These are phyloP conservation scores for Dillenia turbinata DNA, from an alignment of 164 flowering plant genomes.

Conservation along the genomic window DNA sequence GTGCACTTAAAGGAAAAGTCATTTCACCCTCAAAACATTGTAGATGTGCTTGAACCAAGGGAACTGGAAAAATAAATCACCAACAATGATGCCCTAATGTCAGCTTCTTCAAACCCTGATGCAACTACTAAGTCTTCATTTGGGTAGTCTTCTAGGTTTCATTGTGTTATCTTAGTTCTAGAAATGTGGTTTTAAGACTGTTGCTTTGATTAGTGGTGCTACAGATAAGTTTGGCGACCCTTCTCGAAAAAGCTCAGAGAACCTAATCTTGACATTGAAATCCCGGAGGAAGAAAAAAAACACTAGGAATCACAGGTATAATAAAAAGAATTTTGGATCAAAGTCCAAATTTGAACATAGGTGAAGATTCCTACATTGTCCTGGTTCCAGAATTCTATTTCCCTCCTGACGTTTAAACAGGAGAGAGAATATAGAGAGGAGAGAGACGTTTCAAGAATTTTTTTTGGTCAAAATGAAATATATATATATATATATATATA, in stretches of 20 bases:
- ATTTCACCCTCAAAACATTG: slow-evolving; percentile 14
- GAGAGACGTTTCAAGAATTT: too few species aligned
- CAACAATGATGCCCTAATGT: slow-evolving; percentile 40
- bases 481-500: too few species aligned
- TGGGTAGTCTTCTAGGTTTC: slow-evolving; percentile 76
- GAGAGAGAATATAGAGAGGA: too few species aligned
- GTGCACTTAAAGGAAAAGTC: slow-evolving; percentile 2
- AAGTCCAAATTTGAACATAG: neutral
- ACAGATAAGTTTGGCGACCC: slow-evolving; percentile 84
- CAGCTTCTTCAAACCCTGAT: slow-evolving; percentile 39
- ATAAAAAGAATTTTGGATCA: slow-evolving; percentile 30
- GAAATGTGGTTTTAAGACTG: slow-evolving; percentile 51
- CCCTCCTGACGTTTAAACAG: too few species aligned
- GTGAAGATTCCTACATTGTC: neutral
- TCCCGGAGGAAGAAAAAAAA: slow-evolving; percentile 50
- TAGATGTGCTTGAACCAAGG: slow-evolving; percentile 58
- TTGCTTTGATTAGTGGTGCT: slow-evolving; percentile 78
- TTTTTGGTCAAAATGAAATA: too few species aligned
- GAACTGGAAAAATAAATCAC: slow-evolving; percentile 73
- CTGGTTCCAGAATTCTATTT: too few species aligned
- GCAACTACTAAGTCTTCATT: slow-evolving; percentile 79
- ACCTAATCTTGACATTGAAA: slow-evolving; percentile 52
- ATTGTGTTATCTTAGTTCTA: slow-evolving; percentile 84
- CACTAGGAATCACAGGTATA: slow-evolving; percentile 32
- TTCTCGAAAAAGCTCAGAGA: slow-evolving; percentile 66